Conservation (phyloP, 1,284 basidiomycete genomes). For the Naganishia sp. region DNA sequence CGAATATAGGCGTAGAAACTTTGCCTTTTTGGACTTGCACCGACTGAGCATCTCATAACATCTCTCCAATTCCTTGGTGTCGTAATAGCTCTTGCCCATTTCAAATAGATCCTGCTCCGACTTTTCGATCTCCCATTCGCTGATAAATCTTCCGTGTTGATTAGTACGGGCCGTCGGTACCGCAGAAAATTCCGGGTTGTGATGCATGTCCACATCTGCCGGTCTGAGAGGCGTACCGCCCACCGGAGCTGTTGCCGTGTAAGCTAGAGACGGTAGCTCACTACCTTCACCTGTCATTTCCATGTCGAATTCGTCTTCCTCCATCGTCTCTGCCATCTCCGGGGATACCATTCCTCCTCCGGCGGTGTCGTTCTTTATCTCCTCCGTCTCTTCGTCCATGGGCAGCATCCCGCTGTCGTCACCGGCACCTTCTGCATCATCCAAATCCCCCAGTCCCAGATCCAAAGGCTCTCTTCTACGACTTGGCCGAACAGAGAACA, state of each 20-base stretch:
- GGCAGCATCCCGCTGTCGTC: slow-evolving; percentile 18
- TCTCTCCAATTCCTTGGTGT: slow-evolving; percentile 76
- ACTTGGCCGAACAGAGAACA: slow-evolving; percentile 23
- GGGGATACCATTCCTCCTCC: slow-evolving; percentile 2
- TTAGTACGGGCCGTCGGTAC: neutral
- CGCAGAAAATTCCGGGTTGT: neutral
- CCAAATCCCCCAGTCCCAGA: slow-evolving; percentile 13
- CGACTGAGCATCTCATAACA: slow-evolving; percentile 66
- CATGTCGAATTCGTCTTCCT: slow-evolving; percentile 26
- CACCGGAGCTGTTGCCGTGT: neutral
- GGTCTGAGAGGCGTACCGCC: neutral
- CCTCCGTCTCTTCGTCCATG: slow-evolving; percentile 54
- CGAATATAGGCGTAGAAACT: slow-evolving; percentile 78
- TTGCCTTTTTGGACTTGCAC: slow-evolving; percentile 69
- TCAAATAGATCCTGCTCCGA: slow-evolving; percentile 59
- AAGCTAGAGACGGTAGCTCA: neutral
- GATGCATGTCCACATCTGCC: neutral
- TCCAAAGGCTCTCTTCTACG: slow-evolving; percentile 20
- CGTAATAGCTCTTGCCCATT: slow-evolving; percentile 73
- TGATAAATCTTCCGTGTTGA: slow-evolving; percentile 33
- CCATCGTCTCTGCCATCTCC: neutral
- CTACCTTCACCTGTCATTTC: neutral
- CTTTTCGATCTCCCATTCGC: slow-evolving; percentile 28
- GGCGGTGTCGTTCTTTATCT: slow-evolving; percentile 63
- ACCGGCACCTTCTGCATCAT: slow-evolving; percentile 8